Conservation (phyloP, 371 early-diverging fungal genomes). For the Nematocida homosporus region DNA sequence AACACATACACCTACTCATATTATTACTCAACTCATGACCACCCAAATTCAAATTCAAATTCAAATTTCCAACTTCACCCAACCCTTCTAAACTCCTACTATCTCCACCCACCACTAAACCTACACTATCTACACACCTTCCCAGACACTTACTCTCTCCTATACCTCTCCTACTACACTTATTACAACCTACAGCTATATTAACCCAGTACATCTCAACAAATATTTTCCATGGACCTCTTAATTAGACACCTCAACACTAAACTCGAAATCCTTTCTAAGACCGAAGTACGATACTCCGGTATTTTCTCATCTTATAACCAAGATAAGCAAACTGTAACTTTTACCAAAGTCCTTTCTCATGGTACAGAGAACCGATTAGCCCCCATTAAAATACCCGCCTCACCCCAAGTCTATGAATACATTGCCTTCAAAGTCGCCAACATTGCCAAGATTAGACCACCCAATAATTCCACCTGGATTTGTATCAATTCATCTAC, state of each 20-base stretch:
- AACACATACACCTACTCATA: too few relatives aligned
- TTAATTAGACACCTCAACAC: constrained; percentile 14
- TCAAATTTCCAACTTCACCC: too few relatives aligned
- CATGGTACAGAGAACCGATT: constrained; percentile 38
- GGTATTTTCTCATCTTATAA: constrained; percentile 28
- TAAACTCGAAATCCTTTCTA: constrained; percentile 26
- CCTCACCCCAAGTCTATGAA: constrained; percentile 36
- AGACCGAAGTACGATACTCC: constrained; percentile 30
- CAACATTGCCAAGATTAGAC: constrained; percentile 5
- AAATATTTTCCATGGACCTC: constrained; percentile 49
- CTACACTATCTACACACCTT: neutral
- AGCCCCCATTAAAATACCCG: constrained; percentile 6
- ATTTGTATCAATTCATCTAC: neutral
- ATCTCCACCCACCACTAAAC: neutral
- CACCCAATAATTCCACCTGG: neutral
- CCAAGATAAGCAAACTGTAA: constrained; percentile 1
- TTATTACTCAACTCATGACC: too few relatives aligned
- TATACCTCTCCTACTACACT: neutral
- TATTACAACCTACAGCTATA: neutral
- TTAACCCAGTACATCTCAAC: constrained; percentile 1
- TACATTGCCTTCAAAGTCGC: constrained; percentile 39
- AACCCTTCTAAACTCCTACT: too few relatives aligned
- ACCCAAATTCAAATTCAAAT: too few relatives aligned
- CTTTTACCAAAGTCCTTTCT: constrained; percentile 29
- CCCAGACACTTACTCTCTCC: neutral